Conservation (phyloP, 2,329 filamentous ascomycete genomes). For the Cephalotrichum gorgonifer region DNA sequence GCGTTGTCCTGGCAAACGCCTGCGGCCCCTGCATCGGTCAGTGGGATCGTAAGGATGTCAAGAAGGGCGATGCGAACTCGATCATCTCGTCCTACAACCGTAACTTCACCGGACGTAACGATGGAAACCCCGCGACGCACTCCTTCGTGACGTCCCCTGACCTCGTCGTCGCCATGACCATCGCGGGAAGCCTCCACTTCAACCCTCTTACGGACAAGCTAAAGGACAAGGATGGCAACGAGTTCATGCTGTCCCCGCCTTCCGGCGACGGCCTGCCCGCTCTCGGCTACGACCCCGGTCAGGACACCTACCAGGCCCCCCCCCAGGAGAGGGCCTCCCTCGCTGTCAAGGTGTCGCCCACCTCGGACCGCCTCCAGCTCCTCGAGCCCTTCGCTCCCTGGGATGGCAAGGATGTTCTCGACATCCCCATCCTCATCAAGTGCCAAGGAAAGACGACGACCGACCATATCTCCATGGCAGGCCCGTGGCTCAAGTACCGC, state of each 20-base stretch:
- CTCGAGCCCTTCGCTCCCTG: conserved; percentile 77
- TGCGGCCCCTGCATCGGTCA: conserved; percentile 90
- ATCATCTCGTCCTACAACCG: conserved; percentile 99
- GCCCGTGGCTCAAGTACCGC: conserved; percentile 97
- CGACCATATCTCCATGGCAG: conserved; percentile 95
- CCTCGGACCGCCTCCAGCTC: conserved; percentile 88
- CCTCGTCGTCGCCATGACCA: conserved; percentile 74
- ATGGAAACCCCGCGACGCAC: conserved; percentile 89
- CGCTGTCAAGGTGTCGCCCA: conserved; percentile 72
- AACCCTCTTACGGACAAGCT: conserved; percentile 89
- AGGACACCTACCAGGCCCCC: conserved; percentile 93
- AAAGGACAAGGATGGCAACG: conserved; percentile 91
- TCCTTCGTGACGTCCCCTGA: conserved; percentile 89
- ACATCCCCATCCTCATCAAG: conserved; percentile 94
- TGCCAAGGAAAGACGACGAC: conserved; percentile 92
- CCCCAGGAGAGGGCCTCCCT: conserved; percentile 67
- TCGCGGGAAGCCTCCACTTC: conserved; percentile 80
- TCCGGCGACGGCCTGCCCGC: conserved; percentile 71
- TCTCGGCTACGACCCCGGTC: conserved; percentile 79
- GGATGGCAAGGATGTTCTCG: conserved; percentile 81
- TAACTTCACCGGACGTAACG: conserved; percentile 98
- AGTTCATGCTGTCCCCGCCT: conserved; percentile 79
- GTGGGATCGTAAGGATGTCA: conserved; percentile 88
- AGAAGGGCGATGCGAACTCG: conserved; percentile 92
- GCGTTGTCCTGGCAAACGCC: conserved; percentile 88